phyloP scores from a whole-genome alignment of 257 asterid species.

The Orobanche coerulescens region DNA sequence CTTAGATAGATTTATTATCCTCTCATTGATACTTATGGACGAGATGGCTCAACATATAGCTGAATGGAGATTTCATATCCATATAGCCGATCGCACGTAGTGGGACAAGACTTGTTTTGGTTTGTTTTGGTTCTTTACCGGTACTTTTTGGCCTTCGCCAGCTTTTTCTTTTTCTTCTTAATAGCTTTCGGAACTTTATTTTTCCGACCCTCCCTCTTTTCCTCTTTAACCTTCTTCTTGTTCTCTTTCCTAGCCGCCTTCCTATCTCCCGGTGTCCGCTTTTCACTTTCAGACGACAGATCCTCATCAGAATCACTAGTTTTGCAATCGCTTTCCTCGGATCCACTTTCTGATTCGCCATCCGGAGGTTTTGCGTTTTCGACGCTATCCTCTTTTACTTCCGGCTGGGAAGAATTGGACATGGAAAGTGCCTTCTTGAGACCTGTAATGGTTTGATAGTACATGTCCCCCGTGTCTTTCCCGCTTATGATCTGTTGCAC shows the following conservation, averaged over 20 bases:
- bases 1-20: too few species aligned
- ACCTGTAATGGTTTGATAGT: constrained; percentile 86
- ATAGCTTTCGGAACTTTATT: constrained; percentile 70
- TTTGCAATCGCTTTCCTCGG: constrained; percentile 40
- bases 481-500: constrained; percentile 78
- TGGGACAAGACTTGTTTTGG: too few species aligned
- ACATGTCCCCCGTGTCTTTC: constrained; percentile 65
- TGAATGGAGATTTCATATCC: too few species aligned
- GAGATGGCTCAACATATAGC: not conserved
- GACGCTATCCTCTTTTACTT: constrained; percentile 18
- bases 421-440: constrained; percentile 61
- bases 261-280: constrained; percentile 41
- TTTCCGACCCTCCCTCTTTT: constrained; percentile 77
- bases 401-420: constrained; percentile 32
- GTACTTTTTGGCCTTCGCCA: constrained; percentile 79
- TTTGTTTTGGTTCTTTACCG: too few species aligned
- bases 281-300: constrained; percentile 37
- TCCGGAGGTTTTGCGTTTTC: not conserved
- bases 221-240: constrained; percentile 93
- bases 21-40: too few species aligned
- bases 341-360: constrained; percentile 33
- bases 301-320: constrained; percentile 35
- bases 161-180: constrained; percentile 83
- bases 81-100: too few species aligned
- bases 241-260: constrained; percentile 82